Evolutionary conservation across 1,139 yeast genomes (phyloP), one percentile per base, ranked within the genome.

Genomic region (Yamadazyma dendronema): DNA sequence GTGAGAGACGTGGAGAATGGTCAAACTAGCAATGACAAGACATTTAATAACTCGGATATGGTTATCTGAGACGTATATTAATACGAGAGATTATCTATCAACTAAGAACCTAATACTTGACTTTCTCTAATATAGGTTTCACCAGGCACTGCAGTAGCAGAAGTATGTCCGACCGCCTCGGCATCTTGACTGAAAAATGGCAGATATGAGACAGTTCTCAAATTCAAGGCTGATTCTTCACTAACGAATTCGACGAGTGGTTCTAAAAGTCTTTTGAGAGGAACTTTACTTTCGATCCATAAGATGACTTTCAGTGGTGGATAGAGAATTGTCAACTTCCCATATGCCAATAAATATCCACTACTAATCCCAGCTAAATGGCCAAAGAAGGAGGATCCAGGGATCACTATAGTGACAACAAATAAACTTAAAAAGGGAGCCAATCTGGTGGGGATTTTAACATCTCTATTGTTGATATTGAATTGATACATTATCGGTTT

Each of bases 291-390:
- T 59, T 89, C 97, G 41, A 87, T 84, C 61, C 72, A 80, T 44
- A 79, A 72, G 14, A 88, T 74, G 2, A 77, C 72, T 47, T 72
- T 67, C 42, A 83, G 75, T 8, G 96, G 92, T 3, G 89, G 87
- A 44, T 74, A 74, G 52, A 83, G 61, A 30, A 67, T 56, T 30
- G 67, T 67, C 40, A 88, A 61, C 40, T 70, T 69, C 10, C 84
- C 92, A 52, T 70, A 60, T 3, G 77, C 85, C 53, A 84, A 59
- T 36, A 69, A 54, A 48, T 57, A 69, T 4, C 76, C 76, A 19
- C 71, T 48, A 13, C 64, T 50, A 30, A 68, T 61, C 2, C 72
- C 76, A 10, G 66, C 61, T 48, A 68, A 59, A 43, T 89, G 96
- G 17, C 96, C 95, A 49, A 82, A 63, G 48, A 88, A 81, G 37